Evolutionary conservation across 1,139 yeast species (phyloP).

Genomic region (Taphrina confusa): DNA sequence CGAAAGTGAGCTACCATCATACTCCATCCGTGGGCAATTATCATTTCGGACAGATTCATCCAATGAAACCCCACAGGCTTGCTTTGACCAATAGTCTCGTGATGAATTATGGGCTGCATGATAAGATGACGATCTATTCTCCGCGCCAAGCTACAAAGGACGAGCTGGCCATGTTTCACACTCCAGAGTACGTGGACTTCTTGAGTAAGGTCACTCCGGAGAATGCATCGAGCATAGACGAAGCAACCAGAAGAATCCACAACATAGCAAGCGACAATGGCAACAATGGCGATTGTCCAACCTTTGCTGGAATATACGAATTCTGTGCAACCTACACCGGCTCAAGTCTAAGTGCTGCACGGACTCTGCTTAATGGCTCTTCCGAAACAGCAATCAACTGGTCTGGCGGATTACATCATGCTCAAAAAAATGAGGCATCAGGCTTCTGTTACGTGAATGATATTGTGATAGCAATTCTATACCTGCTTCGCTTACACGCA

Average conservation of each 20-base stretch:
- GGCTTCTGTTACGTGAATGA: conserved; percentile 94
- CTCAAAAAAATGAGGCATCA: conserved; percentile 90
- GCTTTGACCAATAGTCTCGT: conserved; percentile 93
- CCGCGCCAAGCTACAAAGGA: conserved; percentile 80
- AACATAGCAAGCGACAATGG: conserved; percentile 32
- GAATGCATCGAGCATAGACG: conserved; percentile 64
- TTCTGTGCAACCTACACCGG: conserved; percentile 87
- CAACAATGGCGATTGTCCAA: conserved; percentile 71
- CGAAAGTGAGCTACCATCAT: conserved; percentile 70
- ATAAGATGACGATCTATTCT: conserved; percentile 82
- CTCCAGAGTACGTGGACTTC: conserved; percentile 83
- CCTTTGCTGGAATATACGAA: conserved; percentile 90
- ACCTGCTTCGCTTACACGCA: conserved; percentile 85
- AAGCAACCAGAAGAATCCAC: conserved; percentile 17
- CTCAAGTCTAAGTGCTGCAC: conserved; percentile 87
- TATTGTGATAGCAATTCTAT: conserved; percentile 86
- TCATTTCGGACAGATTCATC: conserved; percentile 74
- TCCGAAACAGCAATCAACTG: conserved; percentile 95
- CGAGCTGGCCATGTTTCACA: conserved; percentile 77
- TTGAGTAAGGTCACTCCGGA: conserved; percentile 79
- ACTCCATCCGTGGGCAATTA: conserved; percentile 72
- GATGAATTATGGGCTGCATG: conserved; percentile 78
- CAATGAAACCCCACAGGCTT: conserved; percentile 96
- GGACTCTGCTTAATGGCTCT: conserved; percentile 77
- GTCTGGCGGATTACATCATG: conserved; percentile 93